phyloP scores from a whole-genome alignment of 768 basidiomycete species.

The Lentinula sp. region DNA sequence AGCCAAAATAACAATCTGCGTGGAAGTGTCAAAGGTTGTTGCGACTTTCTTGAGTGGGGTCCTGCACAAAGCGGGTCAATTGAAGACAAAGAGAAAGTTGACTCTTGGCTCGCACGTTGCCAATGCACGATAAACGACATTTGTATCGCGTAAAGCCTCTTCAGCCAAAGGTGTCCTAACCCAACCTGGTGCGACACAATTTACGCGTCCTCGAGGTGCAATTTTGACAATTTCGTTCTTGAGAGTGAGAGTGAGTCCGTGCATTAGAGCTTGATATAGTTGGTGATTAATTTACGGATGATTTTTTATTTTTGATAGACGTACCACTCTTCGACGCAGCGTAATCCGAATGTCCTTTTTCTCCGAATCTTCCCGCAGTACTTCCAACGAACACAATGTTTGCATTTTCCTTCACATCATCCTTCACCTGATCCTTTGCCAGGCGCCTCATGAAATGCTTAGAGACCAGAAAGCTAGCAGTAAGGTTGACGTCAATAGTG shows the following conservation, averaged over 20 bases:
- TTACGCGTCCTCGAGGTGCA: conserved; percentile 66
- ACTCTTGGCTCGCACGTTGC: conserved; percentile 48
- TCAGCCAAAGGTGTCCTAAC: conserved; percentile 60
- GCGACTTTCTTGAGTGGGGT: conserved; percentile 69
- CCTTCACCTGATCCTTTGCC: conserved; percentile 21
- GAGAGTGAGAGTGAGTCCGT: conserved; percentile 58
- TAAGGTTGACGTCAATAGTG: conserved; percentile 59
- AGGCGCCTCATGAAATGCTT: conserved; percentile 52
- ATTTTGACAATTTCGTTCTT: conserved; percentile 82
- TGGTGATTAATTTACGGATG: too few species aligned
- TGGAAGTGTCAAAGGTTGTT: conserved; percentile 54
- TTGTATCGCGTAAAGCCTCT: conserved; percentile 47
- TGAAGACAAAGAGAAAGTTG: neutral
- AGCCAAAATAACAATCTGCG: conserved; percentile 55
- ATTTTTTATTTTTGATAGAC: conserved; percentile 7
- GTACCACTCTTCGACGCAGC: conserved; percentile 63
- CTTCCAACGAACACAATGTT: conserved; percentile 64
- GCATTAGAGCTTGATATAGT: conserved; percentile 41
- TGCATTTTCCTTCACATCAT: conserved; percentile 46
- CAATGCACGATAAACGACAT: conserved; percentile 48
- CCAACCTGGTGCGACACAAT: conserved; percentile 66
- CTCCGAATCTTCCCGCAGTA: conserved; percentile 68
- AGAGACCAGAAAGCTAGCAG: conserved; percentile 61
- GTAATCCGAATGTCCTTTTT: conserved; percentile 63
- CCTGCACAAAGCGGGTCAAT: conserved; percentile 24